Evolutionary conservation across 2,329 filamentous ascomycete species (phyloP).

Genomic region (Calcarisporium arbuscula): DNA sequence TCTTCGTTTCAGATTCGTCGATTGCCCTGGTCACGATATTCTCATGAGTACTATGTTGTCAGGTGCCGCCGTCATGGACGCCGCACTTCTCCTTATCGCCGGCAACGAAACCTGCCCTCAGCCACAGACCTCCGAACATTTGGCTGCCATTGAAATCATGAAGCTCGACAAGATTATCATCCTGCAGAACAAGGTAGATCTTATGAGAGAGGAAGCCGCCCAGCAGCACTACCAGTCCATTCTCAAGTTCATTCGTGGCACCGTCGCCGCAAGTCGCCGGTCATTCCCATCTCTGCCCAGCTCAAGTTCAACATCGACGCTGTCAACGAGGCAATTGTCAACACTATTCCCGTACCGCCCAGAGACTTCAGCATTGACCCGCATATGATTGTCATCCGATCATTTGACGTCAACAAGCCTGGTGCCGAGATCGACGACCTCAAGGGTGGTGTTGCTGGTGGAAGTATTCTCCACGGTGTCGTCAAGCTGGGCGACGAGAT

Average conservation of each 20-base stretch:
- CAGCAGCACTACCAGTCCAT: conserved; percentile 95
- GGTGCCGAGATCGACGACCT: conserved; percentile 97
- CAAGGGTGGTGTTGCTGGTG: conserved; percentile 97
- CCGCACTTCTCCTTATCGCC: conserved; percentile 89
- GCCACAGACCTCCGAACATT: conserved; percentile 96
- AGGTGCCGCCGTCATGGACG: conserved; percentile 98
- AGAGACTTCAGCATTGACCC: conserved; percentile 89
- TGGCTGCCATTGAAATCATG: conserved; percentile 99
- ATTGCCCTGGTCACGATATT: conserved; percentile 99
- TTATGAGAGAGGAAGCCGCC: conserved; percentile 94
- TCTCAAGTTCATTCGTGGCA: conserved; percentile 96
- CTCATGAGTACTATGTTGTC: conserved; percentile 99
- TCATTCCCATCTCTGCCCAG: conserved; percentile 96
- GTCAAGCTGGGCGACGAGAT: conserved; percentile 97
- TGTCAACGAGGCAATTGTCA: conserved; percentile 92
- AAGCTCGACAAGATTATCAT: conserved; percentile 99
- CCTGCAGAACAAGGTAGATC: conserved; percentile 97
- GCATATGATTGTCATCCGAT: conserved; percentile 99
- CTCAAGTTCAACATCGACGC: conserved; percentile 99
- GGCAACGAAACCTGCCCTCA: conserved; percentile 98
- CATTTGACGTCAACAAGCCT: conserved; percentile 99
- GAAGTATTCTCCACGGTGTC: conserved; percentile 92
- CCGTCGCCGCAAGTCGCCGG: conserved; percentile 90
- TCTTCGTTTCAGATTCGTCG: conserved; percentile 93
- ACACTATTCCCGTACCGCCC: conserved; percentile 85